These are phyloP conservation scores for Candida silvicultrix DNA, from an alignment of 805 yeast genomes.

Conservation along the genomic window DNA sequence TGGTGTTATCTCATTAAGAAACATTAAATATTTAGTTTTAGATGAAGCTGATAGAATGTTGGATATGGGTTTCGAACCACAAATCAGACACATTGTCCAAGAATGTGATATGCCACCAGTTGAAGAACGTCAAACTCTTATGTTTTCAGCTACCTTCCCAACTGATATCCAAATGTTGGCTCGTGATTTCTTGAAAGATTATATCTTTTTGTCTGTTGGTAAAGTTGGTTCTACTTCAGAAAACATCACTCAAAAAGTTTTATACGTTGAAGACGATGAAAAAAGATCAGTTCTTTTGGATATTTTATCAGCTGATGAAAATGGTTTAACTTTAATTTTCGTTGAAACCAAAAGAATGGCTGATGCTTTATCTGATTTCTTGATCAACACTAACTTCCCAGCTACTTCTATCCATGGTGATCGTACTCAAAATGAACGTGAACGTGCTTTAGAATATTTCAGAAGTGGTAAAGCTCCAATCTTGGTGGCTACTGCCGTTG, in stretches of 20 bases:
- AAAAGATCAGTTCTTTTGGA: conserved; percentile 88
- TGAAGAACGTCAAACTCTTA: conserved; percentile 86
- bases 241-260: conserved; percentile 90
- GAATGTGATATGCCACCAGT: conserved; percentile 97
- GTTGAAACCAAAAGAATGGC: conserved; percentile 99
- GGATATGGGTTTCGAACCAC: conserved; percentile 99
- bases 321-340: conserved; percentile 86
- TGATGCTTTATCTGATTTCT: conserved; percentile 87
- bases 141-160: conserved; percentile 99
- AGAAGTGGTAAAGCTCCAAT: conserved; percentile 88
- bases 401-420: conserved; percentile 99
- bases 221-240: conserved; percentile 99
- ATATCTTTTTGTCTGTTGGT: conserved; percentile 95
- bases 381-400: conserved; percentile 83
- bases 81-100: conserved; percentile 96
- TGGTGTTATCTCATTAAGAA: conserved; percentile 83
- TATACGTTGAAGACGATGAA: conserved; percentile 89
- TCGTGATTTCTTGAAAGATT: conserved; percentile 92
- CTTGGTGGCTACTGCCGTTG: conserved; percentile 98
- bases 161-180: conserved; percentile 95
- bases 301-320: conserved; percentile 72
- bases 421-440: conserved; percentile 97
- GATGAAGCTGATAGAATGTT: conserved; percentile 99
- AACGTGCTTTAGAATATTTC: conserved; percentile 92
- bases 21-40: conserved; percentile 87